Base-by-base conservation (phyloP, 768 basidiomycete species). In the Mycena latifolia region DNA sequence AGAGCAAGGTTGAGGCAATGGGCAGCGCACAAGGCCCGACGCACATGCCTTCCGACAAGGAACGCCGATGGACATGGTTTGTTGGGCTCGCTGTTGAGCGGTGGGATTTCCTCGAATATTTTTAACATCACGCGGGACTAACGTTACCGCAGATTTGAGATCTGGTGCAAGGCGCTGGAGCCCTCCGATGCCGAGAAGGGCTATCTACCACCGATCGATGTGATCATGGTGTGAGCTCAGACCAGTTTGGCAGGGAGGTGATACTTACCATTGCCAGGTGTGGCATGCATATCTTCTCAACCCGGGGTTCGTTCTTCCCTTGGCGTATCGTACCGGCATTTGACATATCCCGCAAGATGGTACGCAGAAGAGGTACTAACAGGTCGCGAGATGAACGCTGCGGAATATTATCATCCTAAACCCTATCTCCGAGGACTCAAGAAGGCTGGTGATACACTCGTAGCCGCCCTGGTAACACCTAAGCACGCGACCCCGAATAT, bases 271-370 rank as follows among this genome's bases (percentile, higher is more conserved):
- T n/a, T 14, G 33, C 14, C 24, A 46, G 45, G 45, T 79, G 10
- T 79, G 78, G 79, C 80, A 81, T 59, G 71, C 80, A 1, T 81
- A 81, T 60, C 72, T 79, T 73, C 68, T 81, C 7, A 76, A 72
- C 33, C 66, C 65, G 12, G 48, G 72, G 77, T 64, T 22, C 3
- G 66, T 66, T 24, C 53, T 22, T 5, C 22, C 10, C 45, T 45
- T 45, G 12, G 35, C 6, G 65, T 31, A 58, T 35, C 43, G 58
- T 27, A 18, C 3, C 14, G 33, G 39, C 22, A 22, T 25, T 25
- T 25, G 17, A 46, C 37, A 39, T 29, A 29, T 29, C 22, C 7
- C 0, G 22, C 17, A 39, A 79, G 79, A 24, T 77, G 78, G 76
- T 80, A 77, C 59, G 71, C 69, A 1, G 80, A 80, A 57, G 81